Base-by-base conservation (phyloP, 345 rosid genomes). In the Pugionium cornutum region DNA sequence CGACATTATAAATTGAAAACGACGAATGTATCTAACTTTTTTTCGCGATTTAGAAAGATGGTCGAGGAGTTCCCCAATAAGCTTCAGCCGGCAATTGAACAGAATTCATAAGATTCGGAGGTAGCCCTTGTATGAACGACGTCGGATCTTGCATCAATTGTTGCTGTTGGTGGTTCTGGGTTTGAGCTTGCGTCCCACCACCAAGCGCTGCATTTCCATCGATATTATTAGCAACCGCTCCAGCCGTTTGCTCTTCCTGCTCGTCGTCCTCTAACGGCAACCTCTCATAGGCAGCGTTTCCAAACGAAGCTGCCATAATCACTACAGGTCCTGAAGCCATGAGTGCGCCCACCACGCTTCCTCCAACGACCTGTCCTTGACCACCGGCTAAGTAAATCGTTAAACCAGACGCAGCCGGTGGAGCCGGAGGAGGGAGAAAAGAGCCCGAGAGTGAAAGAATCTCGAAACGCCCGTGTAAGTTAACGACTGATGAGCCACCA, bases 271-370 rank as follows among this genome's bases (percentile, higher is more conserved):
- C 97, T 63, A 87, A 54, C 7, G 97, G 97, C 73, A 90, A 76
- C 67, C 92, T 77, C 78, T 87, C 89, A 53, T 89, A 92, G n/a
- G 96, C 91, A n/a, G 98, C 98, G 84, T 92, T 89, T n/a, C 98
- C 90, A 52, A 92, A 92, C 11, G 98, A 92, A 64, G 98, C 98
- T 0, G 96, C 96, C 95, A 92, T 89, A 55, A 92, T 74, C 60
- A 92, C 90, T 39, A 89, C 91, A 41, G 96, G 98, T 5, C 98
- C 98, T 0, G 88, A 85, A 2, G 98, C 92, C 46, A 83, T 31
- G 1, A 92, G 89, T 33, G 88, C 86, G 3, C 98, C 92, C 7
- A 79, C 96, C 36, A 83, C 92, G 39, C 85, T 82, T 9, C 98
- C 98, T n/a, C 98, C 98, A 4, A 92, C 86, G 9, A 92, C 96